These are phyloP conservation scores for Lasiodiplodia sp. DNA, from an alignment of 2,329 filamentous ascomycete genomes.

Conservation along the genomic window DNA sequence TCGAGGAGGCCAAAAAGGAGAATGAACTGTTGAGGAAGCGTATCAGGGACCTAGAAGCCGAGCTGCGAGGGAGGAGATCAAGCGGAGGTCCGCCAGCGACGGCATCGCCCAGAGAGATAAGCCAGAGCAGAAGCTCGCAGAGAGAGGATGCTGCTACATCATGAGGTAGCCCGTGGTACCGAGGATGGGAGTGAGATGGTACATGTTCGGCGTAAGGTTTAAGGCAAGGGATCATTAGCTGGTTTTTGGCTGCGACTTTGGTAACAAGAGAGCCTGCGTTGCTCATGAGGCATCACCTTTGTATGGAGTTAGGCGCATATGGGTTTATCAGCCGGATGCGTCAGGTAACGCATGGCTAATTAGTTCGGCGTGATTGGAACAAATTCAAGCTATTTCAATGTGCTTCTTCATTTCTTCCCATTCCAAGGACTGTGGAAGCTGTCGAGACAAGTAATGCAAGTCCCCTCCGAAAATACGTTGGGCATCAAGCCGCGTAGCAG, in stretches of 20 bases:
- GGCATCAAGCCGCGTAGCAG: no score
- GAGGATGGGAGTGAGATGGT: neutral
- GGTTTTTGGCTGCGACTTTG: neutral
- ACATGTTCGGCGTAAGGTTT: constrained; percentile 11
- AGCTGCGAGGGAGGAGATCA: constrained; percentile 43
- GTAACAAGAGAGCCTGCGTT: constrained; percentile 4
- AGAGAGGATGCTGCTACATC: constrained; percentile 1
- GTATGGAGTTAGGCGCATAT: constrained; percentile 5
- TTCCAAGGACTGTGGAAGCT: neutral
- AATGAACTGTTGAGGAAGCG: constrained; percentile 56
- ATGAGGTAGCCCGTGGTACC: neutral
- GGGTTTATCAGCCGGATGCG: neutral
- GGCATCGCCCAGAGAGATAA: constrained; percentile 32
- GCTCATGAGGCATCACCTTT: constrained; percentile 1
- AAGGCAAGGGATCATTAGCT: neutral
- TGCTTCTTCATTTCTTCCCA: neutral
- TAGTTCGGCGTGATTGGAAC: constrained; percentile 15
- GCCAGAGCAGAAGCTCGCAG: neutral
- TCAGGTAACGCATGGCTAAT: neutral
- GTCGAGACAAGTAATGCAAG: neutral
- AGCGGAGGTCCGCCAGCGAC: constrained; percentile 31
- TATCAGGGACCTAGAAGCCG: constrained; percentile 55
- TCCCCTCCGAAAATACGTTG: neutral
- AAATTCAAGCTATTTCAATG: neutral
- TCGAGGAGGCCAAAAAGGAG: constrained; percentile 58